Base-by-base conservation (phyloP, 495 filamentous ascomycete genomes). In the Aspergillus kassunensis region DNA sequence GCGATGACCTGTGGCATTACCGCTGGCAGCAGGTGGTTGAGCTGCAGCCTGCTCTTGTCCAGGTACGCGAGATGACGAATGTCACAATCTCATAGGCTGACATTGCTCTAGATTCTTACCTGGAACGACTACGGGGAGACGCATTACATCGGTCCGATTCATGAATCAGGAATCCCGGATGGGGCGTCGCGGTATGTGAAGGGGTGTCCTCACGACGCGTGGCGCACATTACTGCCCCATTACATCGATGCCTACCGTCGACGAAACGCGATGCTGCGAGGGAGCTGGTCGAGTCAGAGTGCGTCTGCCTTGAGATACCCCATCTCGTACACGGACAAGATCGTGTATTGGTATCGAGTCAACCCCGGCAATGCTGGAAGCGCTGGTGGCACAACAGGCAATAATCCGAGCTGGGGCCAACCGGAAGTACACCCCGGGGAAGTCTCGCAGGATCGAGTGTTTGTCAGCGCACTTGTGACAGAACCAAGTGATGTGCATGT, bases 121-220 rank as follows among this genome's bases (percentile, higher is more conserved):
- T 89, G 87, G 87, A 90, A 90, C 51, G 87, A 90, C 63, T 90
- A 79, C 49, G 87, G 86, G 37, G 87, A 91, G 64, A 80, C 81
- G 7, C 86, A 87, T 69, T 89, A 91, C 56, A 84, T 91, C 52
- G 83, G 81, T 27, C 80, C 79, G 4, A 72, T 83, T 29, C 62
- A 74, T 27, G 49, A 67, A 0, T 58, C 65, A 6, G 76, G 80
- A 7, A 74, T 83, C 4, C 76, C 81, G 0, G 51, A 63, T 7
- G 80, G 75, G 0, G 76, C 77, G 2, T 65, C 73, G 7, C 55
- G 63, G 9, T 85, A 85, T 44, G 72, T 81, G 37, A 29, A 61
- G 24, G 59, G 65, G 49, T 72, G 71, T 54, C 72, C 77, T 7
- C 82, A 85, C 61, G 74, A 80, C 23, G 73, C 61, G 15, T 85